phyloP scores from a whole-genome alignment of 176 grass and related monocot species.

The Aechmea fasciata region DNA sequence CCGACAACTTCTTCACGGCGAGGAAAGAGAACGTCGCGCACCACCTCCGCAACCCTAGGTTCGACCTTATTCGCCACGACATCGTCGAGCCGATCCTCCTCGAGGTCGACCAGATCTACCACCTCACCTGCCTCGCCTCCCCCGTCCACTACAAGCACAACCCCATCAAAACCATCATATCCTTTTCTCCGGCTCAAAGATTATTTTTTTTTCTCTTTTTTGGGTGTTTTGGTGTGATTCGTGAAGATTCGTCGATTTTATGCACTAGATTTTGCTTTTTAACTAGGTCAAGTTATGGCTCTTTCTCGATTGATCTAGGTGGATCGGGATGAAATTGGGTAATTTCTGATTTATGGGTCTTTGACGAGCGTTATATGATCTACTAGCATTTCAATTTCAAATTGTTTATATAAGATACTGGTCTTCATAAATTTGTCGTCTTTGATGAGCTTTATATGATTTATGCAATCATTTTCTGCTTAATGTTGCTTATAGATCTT shows the following conservation, averaged over 20 bases:
- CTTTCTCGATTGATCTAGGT: background rate
- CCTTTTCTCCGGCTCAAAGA: slow-evolving; percentile 17
- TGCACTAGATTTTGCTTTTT: background rate
- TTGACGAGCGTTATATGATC: background rate
- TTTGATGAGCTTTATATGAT: background rate
- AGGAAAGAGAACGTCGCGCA: slow-evolving; percentile 72
- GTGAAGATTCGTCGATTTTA: background rate
- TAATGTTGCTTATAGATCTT: background rate
- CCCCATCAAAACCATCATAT: slow-evolving; percentile 82
- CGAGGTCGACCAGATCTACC: slow-evolving; percentile 92
- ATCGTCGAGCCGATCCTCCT: slow-evolving; percentile 82
- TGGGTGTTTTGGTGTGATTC: background rate
- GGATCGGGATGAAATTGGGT: background rate
- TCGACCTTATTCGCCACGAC: slow-evolving; percentile 89
- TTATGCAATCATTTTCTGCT: background rate
- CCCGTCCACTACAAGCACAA: slow-evolving; percentile 86
- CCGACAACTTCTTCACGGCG: slow-evolving; percentile 87
- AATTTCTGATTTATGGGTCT: background rate
- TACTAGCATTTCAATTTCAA: too few relatives aligned
- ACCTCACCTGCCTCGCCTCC: slow-evolving; percentile 76
- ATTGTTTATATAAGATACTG: background rate
- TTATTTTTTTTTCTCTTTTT: background rate
- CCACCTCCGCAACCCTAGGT: slow-evolving; percentile 77
- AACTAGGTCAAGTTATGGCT: background rate
- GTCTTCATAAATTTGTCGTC: background rate